Evolutionary conservation across 1,284 basidiomycete species (phyloP).

Genomic region (Cryptococcus sp.): DNA sequence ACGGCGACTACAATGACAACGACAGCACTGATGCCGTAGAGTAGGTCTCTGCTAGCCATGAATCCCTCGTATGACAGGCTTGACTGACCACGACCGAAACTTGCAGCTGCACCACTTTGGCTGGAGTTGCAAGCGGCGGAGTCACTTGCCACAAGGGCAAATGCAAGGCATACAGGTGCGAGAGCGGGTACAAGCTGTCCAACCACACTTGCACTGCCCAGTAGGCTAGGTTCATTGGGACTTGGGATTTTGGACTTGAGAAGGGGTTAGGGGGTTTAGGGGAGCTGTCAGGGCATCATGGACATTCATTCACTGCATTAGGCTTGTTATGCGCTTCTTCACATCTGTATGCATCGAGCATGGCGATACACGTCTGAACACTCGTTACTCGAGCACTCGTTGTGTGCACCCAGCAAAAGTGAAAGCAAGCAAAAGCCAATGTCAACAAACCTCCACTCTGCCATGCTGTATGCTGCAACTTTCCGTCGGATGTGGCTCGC

Average conservation of each 20-base stretch:
- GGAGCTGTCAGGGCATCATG: background rate
- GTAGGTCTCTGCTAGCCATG: background rate
- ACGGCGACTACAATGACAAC: slow-evolving; percentile 13
- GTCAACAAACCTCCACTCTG: no score
- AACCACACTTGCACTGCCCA: slow-evolving; percentile 12
- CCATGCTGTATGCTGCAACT: no score
- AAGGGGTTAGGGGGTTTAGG: background rate
- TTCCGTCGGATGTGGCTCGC: no score
- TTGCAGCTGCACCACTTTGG: slow-evolving; percentile 15
- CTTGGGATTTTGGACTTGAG: background rate
- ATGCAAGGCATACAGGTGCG: slow-evolving; percentile 21
- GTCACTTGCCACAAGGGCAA: slow-evolving; percentile 10
- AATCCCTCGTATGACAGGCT: background rate
- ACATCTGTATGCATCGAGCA: no score
- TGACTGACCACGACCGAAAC: no score
- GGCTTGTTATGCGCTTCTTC: no score
- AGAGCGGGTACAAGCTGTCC: slow-evolving; percentile 11
- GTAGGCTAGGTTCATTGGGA: background rate
- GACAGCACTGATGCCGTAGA: slow-evolving; percentile 6
- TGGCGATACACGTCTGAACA: no score
- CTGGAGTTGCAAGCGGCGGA: slow-evolving; percentile 17
- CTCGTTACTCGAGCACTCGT: no score
- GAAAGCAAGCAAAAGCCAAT: no score
- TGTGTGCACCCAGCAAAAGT: no score
- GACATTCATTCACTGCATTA: background rate